phyloP scores from a whole-genome alignment of 2,329 filamentous ascomycete species.

The Colletotrichum filicis region DNA sequence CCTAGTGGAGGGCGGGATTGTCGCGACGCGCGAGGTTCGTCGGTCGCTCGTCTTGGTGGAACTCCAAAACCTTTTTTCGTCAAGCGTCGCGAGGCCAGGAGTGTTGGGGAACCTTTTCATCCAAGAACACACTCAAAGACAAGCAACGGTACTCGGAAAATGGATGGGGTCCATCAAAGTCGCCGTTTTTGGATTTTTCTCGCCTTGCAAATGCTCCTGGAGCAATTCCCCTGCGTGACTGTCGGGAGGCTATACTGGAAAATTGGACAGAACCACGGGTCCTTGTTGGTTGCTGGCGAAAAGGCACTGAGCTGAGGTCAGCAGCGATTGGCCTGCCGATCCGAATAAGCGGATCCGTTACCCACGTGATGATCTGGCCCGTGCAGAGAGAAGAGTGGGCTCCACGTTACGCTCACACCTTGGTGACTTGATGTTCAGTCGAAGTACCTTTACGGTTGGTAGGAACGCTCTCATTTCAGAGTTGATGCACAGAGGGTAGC shows the following conservation, averaged over 20 bases:
- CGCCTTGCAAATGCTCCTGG: slow-evolving; percentile 30
- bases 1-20: slow-evolving; percentile 35
- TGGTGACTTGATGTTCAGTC: background rate
- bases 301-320: slow-evolving; percentile 34
- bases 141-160: slow-evolving; percentile 25
- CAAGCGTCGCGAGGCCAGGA: slow-evolving; percentile 45
- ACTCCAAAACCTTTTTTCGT: slow-evolving; percentile 51
- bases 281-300: slow-evolving; percentile 35
- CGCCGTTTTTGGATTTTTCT: slow-evolving; percentile 27
- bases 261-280: slow-evolving; percentile 34
- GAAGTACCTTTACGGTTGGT: background rate
- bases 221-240: slow-evolving; percentile 38
- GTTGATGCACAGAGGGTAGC: background rate
- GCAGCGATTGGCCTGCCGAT: background rate
- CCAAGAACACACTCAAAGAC: slow-evolving; percentile 34
- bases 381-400: background rate
- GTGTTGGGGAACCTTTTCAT: slow-evolving; percentile 46
- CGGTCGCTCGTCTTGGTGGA: slow-evolving; percentile 46
- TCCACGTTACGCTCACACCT: background rate
- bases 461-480: background rate
- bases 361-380: background rate
- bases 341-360: background rate
- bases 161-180: slow-evolving; percentile 34
- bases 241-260: slow-evolving; percentile 39
- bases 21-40: slow-evolving; percentile 38